Evolutionary conservation across 495 filamentous ascomycete species (phyloP).

Genomic region (Trichoderma reesei): DNA sequence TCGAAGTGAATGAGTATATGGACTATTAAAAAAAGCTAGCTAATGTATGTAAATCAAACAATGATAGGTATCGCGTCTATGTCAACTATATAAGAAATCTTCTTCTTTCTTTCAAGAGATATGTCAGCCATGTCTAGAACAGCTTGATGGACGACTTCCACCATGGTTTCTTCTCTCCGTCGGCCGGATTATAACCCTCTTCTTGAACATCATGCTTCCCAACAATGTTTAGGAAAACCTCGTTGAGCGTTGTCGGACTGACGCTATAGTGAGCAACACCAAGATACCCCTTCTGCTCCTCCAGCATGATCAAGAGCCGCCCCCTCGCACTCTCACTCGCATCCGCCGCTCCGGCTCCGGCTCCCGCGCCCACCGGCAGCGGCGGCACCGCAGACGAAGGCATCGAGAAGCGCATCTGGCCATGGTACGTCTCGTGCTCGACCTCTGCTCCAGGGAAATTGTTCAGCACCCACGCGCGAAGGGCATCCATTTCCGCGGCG

Average conservation of each 20-base stretch:
- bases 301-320: slow-evolving; percentile 14
- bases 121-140: neutral
- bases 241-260: slow-evolving; percentile 19
- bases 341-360: neutral
- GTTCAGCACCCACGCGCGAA: slow-evolving; percentile 47
- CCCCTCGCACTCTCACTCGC: slow-evolving; percentile 3
- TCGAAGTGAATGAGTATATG: neutral
- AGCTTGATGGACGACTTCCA: neutral
- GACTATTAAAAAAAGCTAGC: neutral
- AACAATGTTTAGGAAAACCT: slow-evolving; percentile 13
- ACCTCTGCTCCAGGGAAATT: slow-evolving; percentile 45
- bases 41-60: neutral
- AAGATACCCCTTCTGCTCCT: slow-evolving; percentile 20
- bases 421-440: slow-evolving; percentile 58
- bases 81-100: neutral
- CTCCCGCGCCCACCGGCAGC: neutral
- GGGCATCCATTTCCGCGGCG: slow-evolving; percentile 44
- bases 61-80: neutral
- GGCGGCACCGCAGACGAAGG: slow-evolving; percentile 25
- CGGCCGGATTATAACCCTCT: slow-evolving; percentile 19
- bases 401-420: slow-evolving; percentile 61
- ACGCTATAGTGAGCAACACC: slow-evolving; percentile 21
- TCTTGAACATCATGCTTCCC: slow-evolving; percentile 15
- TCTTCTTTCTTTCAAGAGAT: neutral
- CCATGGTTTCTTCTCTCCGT: neutral